A percentile compares a stretch with the other conserved stretches of the same genome.
Conservation (phyloP, 2,329 filamentous ascomycete species). For the Fusarium drepaniforme region DNA sequence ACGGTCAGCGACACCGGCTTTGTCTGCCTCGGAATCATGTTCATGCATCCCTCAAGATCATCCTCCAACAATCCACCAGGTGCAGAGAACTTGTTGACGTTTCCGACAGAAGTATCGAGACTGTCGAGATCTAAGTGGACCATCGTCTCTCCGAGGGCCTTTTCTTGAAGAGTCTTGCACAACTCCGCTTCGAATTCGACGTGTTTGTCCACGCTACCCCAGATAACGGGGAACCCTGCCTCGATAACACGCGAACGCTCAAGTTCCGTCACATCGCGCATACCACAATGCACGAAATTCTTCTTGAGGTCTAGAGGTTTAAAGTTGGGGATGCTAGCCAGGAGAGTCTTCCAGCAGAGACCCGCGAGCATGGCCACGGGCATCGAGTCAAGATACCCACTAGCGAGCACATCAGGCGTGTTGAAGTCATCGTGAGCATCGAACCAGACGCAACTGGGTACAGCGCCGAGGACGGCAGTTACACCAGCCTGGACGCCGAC, state of each 20-base stretch:
- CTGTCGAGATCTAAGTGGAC: slow-evolving; percentile 53
- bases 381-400: slow-evolving; percentile 47
- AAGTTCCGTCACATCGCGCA: slow-evolving; percentile 45
- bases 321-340: slow-evolving; percentile 38
- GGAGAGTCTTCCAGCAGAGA: slow-evolving; percentile 40
- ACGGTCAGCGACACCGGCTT: slow-evolving; percentile 33
- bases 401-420: slow-evolving; percentile 42
- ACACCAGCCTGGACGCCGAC: slow-evolving; percentile 53
- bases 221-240: slow-evolving; percentile 46
- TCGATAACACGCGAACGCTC: slow-evolving; percentile 48
- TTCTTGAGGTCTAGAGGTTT: slow-evolving; percentile 28
- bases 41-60: slow-evolving; percentile 38
- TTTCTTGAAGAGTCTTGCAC: slow-evolving; percentile 15
- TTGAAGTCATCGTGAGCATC: slow-evolving; percentile 58
- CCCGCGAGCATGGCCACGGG: slow-evolving; percentile 43
- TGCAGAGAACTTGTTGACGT: slow-evolving; percentile 52
- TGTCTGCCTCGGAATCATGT: slow-evolving; percentile 22
- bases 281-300: slow-evolving; percentile 40
- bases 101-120: slow-evolving; percentile 49
- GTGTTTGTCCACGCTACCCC: slow-evolving; percentile 36
- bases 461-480: slow-evolving; percentile 9
- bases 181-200: slow-evolving; percentile 33
- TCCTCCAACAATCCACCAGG: slow-evolving; percentile 48
- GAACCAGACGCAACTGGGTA: slow-evolving; percentile 54
- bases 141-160: slow-evolving; percentile 32